phyloP scores from a whole-genome alignment of 257 asterid species.

The Hygrophila difformis region DNA sequence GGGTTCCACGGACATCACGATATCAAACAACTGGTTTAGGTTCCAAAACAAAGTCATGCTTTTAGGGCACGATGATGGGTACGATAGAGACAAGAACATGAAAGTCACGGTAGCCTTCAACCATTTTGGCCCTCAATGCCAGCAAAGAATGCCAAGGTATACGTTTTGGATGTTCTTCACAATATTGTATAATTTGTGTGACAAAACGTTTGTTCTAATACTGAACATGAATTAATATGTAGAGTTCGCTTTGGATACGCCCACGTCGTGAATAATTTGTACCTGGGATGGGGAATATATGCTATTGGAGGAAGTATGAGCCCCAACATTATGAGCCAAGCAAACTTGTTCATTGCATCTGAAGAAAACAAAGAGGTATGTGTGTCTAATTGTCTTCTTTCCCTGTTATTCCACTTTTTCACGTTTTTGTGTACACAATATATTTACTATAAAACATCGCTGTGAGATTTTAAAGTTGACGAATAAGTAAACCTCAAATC shows the following conservation, averaged over 20 bases:
- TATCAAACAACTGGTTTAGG: too few species aligned
- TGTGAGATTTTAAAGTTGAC: too few species aligned
- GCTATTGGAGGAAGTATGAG: constrained; percentile 92
- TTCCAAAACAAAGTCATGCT: too few species aligned
- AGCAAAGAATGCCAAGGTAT: constrained; percentile 86
- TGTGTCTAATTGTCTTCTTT: neutral
- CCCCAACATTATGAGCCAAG: constrained; percentile 78
- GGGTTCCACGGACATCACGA: too few species aligned
- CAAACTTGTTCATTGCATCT: constrained; percentile 75
- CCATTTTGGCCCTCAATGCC: constrained; percentile 74
- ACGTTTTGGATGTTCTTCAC: neutral
- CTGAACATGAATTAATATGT: neutral
- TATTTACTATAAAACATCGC: too few species aligned
- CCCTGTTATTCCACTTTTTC: too few species aligned
- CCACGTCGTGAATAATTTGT: constrained; percentile 79
- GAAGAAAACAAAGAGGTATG: constrained; percentile 61
- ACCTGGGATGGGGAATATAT: constrained; percentile 73
- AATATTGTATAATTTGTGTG: too few species aligned
- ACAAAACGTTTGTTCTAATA: neutral
- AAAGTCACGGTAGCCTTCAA: constrained; percentile 75
- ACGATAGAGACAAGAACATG: constrained; percentile 48
- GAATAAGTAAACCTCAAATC: too few species aligned
- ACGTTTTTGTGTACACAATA: too few species aligned
- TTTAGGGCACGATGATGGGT: constrained; percentile 5
- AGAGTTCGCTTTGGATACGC: constrained; percentile 81